These are phyloP conservation scores for Plasmodium malariae DNA, from an alignment of 169 alveolate genomes.

Conservation along the genomic window DNA sequence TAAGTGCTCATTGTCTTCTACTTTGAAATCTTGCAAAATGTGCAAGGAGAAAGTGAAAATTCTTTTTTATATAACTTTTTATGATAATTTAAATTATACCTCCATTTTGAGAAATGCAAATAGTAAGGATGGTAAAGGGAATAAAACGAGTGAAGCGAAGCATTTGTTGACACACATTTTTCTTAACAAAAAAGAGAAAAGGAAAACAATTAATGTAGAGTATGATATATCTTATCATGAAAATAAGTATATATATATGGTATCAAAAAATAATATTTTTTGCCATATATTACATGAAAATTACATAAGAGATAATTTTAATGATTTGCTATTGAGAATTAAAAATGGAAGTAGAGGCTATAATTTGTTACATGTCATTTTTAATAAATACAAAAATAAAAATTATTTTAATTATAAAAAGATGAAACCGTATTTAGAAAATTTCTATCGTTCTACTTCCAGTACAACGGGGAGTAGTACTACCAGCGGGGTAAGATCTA, in stretches of 20 bases:
- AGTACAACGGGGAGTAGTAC: too few relatives aligned
- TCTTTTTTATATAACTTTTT: conserved; percentile 43
- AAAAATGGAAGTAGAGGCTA: conserved; percentile 70
- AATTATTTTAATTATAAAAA: conserved; percentile 42
- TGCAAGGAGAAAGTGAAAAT: conserved; percentile 46
- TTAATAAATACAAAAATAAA: conserved; percentile 71
- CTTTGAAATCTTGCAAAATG: conserved; percentile 26
- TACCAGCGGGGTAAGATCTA: too few relatives aligned
- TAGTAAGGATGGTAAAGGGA: conserved; percentile 6
- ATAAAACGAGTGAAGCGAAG: not conserved
- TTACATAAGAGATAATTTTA: conserved; percentile 55
- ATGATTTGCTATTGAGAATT: conserved; percentile 54
- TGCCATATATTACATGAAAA: conserved; percentile 68
- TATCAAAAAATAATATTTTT: conserved; percentile 59
- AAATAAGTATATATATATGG: conserved; percentile 47
- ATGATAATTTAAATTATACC: conserved; percentile 59
- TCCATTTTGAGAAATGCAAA: not conserved
- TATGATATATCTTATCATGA: conserved; percentile 55
- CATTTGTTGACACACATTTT: conserved; percentile 54
- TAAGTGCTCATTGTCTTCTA: too few relatives aligned
- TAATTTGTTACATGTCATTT: conserved; percentile 41
- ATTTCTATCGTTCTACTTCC: too few relatives aligned
- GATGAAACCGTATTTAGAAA: conserved; percentile 18
- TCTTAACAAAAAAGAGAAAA: conserved; percentile 28
- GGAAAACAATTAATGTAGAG: conserved; percentile 62